phyloP scores from a whole-genome alignment of 805 yeast species.

The Cyberlindnera nakhonratchasimensis region DNA sequence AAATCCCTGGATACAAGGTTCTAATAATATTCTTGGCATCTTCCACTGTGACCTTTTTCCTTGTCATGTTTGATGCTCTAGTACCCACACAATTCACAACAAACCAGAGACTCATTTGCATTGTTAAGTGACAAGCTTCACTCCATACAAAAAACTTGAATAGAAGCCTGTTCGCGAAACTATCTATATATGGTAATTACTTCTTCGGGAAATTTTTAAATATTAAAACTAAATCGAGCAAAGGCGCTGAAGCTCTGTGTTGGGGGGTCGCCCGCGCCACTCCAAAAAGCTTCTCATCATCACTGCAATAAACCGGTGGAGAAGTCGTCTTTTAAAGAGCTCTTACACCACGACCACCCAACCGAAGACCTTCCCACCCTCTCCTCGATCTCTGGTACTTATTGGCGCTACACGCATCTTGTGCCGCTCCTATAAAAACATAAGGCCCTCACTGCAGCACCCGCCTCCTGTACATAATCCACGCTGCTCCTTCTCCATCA shows the following conservation, averaged over 20 bases:
- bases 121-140: no score
- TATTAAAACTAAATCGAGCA: no score
- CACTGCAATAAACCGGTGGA: no score
- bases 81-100: background rate
- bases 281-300: slow-evolving; percentile 1
- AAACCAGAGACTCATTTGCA: background rate
- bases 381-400: background rate
- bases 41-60: slow-evolving; percentile 4
- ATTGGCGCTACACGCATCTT: background rate
- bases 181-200: background rate
- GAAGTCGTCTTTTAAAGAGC: no score
- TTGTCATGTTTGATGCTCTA: background rate
- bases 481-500: slow-evolving; percentile 1
- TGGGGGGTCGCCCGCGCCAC: slow-evolving; percentile 3
- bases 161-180: no score
- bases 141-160: no score
- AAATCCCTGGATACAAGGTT: slow-evolving; percentile 40
- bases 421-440: background rate
- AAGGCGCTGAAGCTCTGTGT: no score
- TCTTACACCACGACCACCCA: background rate
- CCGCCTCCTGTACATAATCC: slow-evolving; percentile 11
- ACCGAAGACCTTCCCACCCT: background rate
- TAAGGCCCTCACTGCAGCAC: background rate
- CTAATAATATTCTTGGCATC: slow-evolving; percentile 20
- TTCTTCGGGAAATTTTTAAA: background rate